These are phyloP conservation scores for Somion occarium DNA, from an alignment of 1,284 basidiomycete species.

Conservation along the genomic window DNA sequence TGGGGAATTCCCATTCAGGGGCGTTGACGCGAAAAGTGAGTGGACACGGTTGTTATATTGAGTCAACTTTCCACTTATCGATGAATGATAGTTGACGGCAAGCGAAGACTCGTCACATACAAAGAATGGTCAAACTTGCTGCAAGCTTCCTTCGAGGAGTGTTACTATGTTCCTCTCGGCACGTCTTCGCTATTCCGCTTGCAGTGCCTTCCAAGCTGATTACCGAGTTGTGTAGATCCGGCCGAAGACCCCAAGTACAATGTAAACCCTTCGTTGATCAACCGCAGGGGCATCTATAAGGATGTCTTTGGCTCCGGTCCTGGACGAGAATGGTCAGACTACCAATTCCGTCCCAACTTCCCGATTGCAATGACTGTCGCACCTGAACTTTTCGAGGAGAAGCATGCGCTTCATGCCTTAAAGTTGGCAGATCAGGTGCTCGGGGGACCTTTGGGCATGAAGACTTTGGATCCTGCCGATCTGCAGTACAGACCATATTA, in stretches of 20 bases:
- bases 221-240: constrained; percentile 40
- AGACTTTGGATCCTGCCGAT: constrained; percentile 84
- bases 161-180: constrained; percentile 88
- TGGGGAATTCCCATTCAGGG: constrained; percentile 86
- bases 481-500: constrained; percentile 86
- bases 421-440: constrained; percentile 73
- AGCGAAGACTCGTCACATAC: constrained; percentile 76
- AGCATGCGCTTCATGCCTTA: constrained; percentile 77
- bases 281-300: constrained; percentile 96
- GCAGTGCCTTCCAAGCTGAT: neutral
- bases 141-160: constrained; percentile 84
- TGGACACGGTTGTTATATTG: constrained; percentile 16
- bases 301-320: constrained; percentile 90
- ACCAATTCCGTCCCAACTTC: constrained; percentile 92
- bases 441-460: constrained; percentile 87
- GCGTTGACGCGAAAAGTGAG: constrained; percentile 78
- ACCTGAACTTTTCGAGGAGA: constrained; percentile 87
- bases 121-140: constrained; percentile 87
- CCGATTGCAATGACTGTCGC: constrained; percentile 96
- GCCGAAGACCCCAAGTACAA: constrained; percentile 70
- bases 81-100: constrained; percentile 58
- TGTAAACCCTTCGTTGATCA: constrained; percentile 70
- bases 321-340: constrained; percentile 92
- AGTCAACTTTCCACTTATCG: constrained; percentile 8
- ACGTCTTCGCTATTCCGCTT: constrained; percentile 17